Percentiles rank a stretch among this genome's conserved stretches.
Conservation (phyloP, 2,329 filamentous ascomycete genomes). For the Paecilomyces formosus region DNA sequence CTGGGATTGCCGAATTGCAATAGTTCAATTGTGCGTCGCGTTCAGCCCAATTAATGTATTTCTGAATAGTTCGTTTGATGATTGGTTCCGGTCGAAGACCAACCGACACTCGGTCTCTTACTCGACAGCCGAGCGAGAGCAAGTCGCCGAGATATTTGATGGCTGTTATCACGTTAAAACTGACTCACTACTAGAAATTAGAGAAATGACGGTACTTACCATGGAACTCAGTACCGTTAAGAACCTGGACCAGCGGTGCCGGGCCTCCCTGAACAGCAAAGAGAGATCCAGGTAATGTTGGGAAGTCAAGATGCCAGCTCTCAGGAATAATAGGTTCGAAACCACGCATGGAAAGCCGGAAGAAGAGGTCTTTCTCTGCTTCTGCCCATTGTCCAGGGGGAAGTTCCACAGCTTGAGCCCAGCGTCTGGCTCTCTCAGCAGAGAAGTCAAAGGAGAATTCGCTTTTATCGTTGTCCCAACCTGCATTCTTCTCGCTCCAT, state of each 20-base stretch:
- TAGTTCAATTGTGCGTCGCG: conserved; percentile 39
- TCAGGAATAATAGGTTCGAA: conserved; percentile 48
- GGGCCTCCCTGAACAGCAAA: conserved; percentile 37
- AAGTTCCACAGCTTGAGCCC: conserved; percentile 30
- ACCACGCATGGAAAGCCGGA: conserved; percentile 48
- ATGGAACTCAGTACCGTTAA: conserved; percentile 37
- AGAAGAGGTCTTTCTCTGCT: conserved; percentile 46
- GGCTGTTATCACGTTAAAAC: conserved; percentile 22
- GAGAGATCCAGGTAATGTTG: conserved; percentile 45
- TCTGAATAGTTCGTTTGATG: conserved; percentile 34
- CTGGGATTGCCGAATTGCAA: conserved; percentile 27
- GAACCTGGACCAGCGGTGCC: conserved; percentile 40
- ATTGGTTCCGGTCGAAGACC: conserved; percentile 25
- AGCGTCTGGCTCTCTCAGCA: conserved; percentile 23
- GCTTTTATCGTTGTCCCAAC: conserved; percentile 14
- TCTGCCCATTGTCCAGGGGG: conserved; percentile 42
- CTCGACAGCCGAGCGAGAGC: conserved; percentile 43
- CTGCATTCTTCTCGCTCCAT: conserved; percentile 6
- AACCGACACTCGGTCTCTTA: conserved; percentile 43
- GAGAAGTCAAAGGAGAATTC: conserved; percentile 20
- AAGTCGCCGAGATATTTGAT: conserved; percentile 45
- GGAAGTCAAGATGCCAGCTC: conserved; percentile 48
- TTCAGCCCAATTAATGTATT: conserved; percentile 49
- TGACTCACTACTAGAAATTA: background rate
- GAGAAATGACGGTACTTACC: conserved; percentile 22